Base-by-base conservation (phyloP, 2,329 filamentous ascomycete genomes). In the Ceratocystis destructans region DNA sequence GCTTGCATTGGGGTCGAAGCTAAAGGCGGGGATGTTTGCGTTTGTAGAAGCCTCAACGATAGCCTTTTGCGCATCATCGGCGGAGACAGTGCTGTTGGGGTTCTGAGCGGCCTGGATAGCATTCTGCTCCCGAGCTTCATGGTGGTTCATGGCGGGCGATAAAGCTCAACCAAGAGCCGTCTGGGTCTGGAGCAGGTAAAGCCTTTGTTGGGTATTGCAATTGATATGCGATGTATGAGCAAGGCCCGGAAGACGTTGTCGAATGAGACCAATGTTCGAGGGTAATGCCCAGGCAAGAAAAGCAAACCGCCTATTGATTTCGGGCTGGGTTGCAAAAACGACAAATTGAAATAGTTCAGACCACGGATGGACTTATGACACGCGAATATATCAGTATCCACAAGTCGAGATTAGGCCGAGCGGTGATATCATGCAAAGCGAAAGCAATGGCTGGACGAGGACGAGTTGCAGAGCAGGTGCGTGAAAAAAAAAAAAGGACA, bases 1-100 rank as follows among this genome's bases (percentile, higher is more conserved):
- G 55, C 82, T 87, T 53, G 91, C 92, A 78, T 96, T 78, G 0
- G 94, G 90, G 73, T 99, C 83, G 77, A 97, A 99, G 69, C 86
- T 83, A 74, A 89, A 94, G 69, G 90, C 92, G 37, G 87, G 78
- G 28, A 88, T 84, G 53, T 94, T 94, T 12, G 87, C 89, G 72
- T 88, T 87, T 72, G 82, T 84, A 70, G 89, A 90, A 75, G 96
- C 86, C 65, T 89, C 80, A 31, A 96, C 81, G 62, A 96, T 82
- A 71, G 83, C 83, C 70, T 83, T 80, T 76, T 96, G 83, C 41
- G 89, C 89, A 69, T 87, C 85, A 50, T 88, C 83, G 61, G 89
- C 80, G 48, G 84, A 83, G 70, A 91, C 82, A 57, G 76, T 77
- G 73, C 81, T 88, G 71, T 88, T 77, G 45, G 89, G 85, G 74